Evolutionary conservation across 108 stramenopile genomes (phyloP), one percentile per base, ranked within the genome.

Genomic region (Nannochloropsis oceanica): DNA sequence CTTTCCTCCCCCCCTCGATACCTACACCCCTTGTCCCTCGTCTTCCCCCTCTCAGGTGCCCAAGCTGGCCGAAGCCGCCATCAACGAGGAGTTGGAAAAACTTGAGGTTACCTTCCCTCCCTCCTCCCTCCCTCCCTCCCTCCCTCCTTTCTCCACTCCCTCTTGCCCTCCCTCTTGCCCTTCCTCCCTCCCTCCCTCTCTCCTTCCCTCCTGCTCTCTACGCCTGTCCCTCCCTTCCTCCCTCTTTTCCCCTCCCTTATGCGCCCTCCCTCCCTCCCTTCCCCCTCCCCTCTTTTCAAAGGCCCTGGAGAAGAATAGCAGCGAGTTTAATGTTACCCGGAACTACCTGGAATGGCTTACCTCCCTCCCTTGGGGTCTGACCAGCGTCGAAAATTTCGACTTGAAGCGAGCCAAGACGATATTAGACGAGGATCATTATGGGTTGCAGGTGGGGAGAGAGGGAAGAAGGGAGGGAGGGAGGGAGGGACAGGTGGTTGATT

Each of bases 271-370:
- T 50, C 46, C 46, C 46, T 50, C 46, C 46, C 46, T 50, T 18
- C 46, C 46, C 18, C n/a, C n/a, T n/a, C n/a, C n/a, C n/a, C n/a
- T n/a, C n/a, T n/a, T n/a, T n/a, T n/a, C n/a, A n/a, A 91, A 91
- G 14, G 91, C 92, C 8, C 90, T 98, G 42, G 97, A 99, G 83
- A 96, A 96, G 93, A 96, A 96, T 84, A 96, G 95, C 73, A 90
- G 94, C 8, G 99, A 99, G 87, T 99, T 96, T 91, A 97, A 95
- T 44, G 95, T 97, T 34, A 97, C 97, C 1, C 91, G 95, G 43
- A 94, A 90, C 84, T 99, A 99, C 85, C 89, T 99, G 84, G 97
- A 99, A 92, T 98, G 97, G 97, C 92, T 99, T 22, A 94, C 94
- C 50, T 91, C 92, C 44, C 92, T 99, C 25, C 99, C 99, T 8